Evolutionary conservation across 371 early-diverging fungal species (phyloP), one percentile per base, ranked within the genome.

Genomic region (Zychaea mexicana): DNA sequence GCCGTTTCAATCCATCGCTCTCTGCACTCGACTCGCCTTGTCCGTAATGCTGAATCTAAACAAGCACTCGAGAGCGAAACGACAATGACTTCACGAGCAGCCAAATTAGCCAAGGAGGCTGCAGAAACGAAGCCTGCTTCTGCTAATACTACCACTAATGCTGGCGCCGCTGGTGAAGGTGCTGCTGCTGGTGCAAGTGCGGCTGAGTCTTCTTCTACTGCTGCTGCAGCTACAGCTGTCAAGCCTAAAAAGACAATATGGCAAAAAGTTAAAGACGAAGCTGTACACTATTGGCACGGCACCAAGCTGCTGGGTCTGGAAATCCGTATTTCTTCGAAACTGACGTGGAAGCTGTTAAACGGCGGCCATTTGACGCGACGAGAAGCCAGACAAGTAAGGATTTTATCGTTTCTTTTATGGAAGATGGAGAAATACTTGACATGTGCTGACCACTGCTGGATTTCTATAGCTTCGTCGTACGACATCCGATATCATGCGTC

Each of bases 221-320:
- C 69, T 21, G 53, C 66, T 13, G 67, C 66, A 24, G 33, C 65
- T 31, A 53, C 77, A 5, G 63, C 71, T 21, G 65, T 70, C 13
- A 83, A 81, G 52, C 78, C 78, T 24, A 92, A 92, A 65, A 91
- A 90, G 72, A 85, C 92, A 19, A 53, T 93, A 3, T 84, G 86
- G 89, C 86, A 84, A 57, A 82, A 91, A 52, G 85, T 97, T 66
- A 97, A 97, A 79, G 90, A 92, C 27, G 98, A 98, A 75, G 87
- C 89, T 13, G 70, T 87, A 33, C 98, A 98, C 79, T 95, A 95
- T 80, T 96, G 96, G 96, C 90, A 96, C 60, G 98, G 98, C 13
- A 91, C 94, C 22, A 94, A 96, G 78, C 85, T 98, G 21, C 80
- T 98, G 27, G 96, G 92, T 9, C 82, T 91, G 47, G 98, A 98